Percentiles rank a stretch among this genome's conserved stretches.
Evolutionary conservation across 139 green algal genomes (phyloP).

Genomic region (Micractinium conductrix): DNA sequence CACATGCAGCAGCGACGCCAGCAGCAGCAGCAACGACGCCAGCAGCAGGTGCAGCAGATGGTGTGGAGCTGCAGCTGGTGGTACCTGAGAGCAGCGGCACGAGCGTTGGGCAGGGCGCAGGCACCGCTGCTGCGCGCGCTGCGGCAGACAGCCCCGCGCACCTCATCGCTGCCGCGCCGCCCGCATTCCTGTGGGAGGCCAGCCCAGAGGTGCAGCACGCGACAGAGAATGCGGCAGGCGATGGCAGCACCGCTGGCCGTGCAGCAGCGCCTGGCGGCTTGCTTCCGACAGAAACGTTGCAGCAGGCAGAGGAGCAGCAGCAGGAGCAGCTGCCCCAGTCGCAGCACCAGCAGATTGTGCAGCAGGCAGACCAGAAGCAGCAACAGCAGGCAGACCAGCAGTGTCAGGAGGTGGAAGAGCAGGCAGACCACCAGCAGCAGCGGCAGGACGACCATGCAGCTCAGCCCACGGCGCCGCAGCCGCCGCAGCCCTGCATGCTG

Average conservation of each 20-base stretch:
- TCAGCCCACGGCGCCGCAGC: not conserved
- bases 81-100: not conserved
- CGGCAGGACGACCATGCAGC: too few species aligned
- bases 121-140: not conserved
- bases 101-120: not conserved
- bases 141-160: constrained; percentile 11
- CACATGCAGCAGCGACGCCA: not conserved
- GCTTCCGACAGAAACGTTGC: not conserved
- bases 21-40: not conserved
- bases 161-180: not conserved
- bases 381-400: not conserved
- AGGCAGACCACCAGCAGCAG: not conserved
- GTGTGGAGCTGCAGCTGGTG: not conserved
- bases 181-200: too few species aligned
- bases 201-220: not conserved
- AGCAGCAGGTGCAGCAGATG: not conserved
- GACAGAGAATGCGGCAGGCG: not conserved
- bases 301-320: not conserved
- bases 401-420: not conserved
- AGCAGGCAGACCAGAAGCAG: not conserved
- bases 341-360: not conserved
- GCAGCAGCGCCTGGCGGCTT: not conserved
- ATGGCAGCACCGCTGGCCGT: not conserved
- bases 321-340: not conserved
- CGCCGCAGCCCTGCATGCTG: not conserved